phyloP scores from a whole-genome alignment of 352 stramenopile genomes.

The Phytopythium helicoides region DNA sequence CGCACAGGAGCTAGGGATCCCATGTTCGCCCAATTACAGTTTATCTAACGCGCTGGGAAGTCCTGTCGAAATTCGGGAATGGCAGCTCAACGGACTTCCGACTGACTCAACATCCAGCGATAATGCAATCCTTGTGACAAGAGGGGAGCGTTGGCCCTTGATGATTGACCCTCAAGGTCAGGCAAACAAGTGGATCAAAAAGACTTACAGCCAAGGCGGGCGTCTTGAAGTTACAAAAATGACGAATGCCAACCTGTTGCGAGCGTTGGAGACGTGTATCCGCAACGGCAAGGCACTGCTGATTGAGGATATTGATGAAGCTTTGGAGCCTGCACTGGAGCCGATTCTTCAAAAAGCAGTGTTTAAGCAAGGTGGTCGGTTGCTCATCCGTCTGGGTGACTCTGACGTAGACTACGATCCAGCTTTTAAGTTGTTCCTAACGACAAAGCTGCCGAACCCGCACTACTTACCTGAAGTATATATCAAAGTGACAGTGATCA shows the following conservation, averaged over 20 bases:
- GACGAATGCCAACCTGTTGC: conserved; percentile 89
- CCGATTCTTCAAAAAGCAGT: conserved; percentile 92
- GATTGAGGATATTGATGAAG: conserved; percentile 93
- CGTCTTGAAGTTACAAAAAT: conserved; percentile 88
- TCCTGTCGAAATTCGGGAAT: conserved; percentile 91
- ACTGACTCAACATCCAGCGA: conserved; percentile 92
- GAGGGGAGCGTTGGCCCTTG: conserved; percentile 90
- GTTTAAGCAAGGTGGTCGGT: conserved; percentile 89
- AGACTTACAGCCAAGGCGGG: conserved; percentile 49
- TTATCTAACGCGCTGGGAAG: conserved; percentile 81
- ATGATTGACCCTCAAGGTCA: conserved; percentile 95
- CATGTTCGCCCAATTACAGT: conserved; percentile 70
- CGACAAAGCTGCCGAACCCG: conserved; percentile 92
- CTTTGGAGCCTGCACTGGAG: conserved; percentile 90
- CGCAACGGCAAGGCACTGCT: conserved; percentile 88
- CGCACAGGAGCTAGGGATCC: conserved; percentile 64
- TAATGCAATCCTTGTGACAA: conserved; percentile 91
- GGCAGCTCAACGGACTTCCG: conserved; percentile 91
- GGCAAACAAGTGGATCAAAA: conserved; percentile 95
- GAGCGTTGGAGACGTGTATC: conserved; percentile 91
- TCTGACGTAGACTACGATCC: conserved; percentile 93
- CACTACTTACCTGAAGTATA: conserved; percentile 95
- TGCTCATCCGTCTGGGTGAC: conserved; percentile 90
- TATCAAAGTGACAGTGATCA: conserved; percentile 97
- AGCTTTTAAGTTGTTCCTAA: conserved; percentile 91